phyloP scores from a whole-genome alignment of 78 protist genomes.

The Bodo saltans region DNA sequence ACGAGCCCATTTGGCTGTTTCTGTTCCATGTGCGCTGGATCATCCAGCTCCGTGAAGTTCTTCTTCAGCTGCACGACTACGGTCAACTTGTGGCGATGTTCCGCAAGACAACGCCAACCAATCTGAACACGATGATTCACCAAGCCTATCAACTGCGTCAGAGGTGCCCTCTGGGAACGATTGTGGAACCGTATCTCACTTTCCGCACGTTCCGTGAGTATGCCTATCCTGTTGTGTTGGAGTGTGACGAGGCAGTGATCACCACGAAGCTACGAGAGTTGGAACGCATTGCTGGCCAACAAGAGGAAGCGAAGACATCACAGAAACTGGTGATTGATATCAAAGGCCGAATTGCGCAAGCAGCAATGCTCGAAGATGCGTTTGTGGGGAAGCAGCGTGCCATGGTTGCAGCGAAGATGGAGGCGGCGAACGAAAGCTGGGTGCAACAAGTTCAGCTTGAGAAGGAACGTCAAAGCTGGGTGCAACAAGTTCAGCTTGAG shows the following conservation, averaged over 20 bases:
- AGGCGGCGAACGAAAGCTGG: background rate
- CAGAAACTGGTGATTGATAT: background rate
- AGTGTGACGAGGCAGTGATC: background rate
- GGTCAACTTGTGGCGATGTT: background rate
- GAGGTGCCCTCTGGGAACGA: background rate
- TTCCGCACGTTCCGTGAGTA: background rate
- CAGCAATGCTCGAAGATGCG: background rate
- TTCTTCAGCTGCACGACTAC: background rate
- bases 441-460: background rate
- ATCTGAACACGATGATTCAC: slow-evolving; percentile 8
- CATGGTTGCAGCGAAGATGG: background rate
- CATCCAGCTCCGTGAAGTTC: background rate
- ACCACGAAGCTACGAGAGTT: background rate
- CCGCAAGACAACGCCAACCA: background rate
- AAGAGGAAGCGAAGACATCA: background rate
- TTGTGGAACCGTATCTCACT: background rate
- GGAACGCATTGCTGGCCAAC: background rate
- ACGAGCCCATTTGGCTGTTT: slow-evolving; percentile 23
- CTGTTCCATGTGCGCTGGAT: slow-evolving; percentile 11
- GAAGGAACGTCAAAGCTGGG: background rate
- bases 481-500: background rate
- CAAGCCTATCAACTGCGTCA: background rate
- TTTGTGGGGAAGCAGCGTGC: background rate
- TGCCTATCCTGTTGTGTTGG: background rate
- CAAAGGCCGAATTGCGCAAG: background rate